Conservation (phyloP, 2,329 filamentous ascomycete species). For the Alternaria sp. region DNA sequence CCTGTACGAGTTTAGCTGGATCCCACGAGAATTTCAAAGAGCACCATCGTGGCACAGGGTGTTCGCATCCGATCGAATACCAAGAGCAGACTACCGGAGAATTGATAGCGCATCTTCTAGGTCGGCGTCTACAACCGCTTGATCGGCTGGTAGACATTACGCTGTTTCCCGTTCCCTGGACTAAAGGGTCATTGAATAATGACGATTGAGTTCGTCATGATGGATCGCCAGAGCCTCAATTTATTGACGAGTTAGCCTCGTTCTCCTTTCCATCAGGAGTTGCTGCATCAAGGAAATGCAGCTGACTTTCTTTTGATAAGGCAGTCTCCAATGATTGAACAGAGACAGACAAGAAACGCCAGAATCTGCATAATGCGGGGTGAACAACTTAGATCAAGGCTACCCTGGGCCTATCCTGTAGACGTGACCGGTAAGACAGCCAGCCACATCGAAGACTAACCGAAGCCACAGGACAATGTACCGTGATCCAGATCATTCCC, state of each 20-base stretch:
- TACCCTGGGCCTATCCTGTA: background rate
- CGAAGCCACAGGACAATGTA: background rate
- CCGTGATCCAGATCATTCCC: background rate
- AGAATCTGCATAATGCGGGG: background rate
- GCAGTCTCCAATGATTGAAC: background rate
- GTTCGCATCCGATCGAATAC: background rate
- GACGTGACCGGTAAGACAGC: background rate
- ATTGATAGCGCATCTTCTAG: background rate
- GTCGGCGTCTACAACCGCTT: background rate
- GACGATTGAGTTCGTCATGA: background rate
- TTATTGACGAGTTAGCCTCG: background rate
- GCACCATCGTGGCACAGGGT: background rate
- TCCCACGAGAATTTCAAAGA: background rate
- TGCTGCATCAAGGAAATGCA: background rate
- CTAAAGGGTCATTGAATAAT: background rate
- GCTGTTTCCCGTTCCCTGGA: background rate
- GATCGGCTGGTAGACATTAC: background rate
- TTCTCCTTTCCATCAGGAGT: background rate
- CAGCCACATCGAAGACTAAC: background rate
- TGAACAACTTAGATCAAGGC: background rate
- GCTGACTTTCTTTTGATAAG: background rate
- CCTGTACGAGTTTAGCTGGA: background rate
- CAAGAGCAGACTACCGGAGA: background rate
- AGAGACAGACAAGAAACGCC: background rate
- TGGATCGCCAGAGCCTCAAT: background rate